Evolutionary conservation across 768 basidiomycete genomes (phyloP).

Genomic region (Xerocomellus intermedius): DNA sequence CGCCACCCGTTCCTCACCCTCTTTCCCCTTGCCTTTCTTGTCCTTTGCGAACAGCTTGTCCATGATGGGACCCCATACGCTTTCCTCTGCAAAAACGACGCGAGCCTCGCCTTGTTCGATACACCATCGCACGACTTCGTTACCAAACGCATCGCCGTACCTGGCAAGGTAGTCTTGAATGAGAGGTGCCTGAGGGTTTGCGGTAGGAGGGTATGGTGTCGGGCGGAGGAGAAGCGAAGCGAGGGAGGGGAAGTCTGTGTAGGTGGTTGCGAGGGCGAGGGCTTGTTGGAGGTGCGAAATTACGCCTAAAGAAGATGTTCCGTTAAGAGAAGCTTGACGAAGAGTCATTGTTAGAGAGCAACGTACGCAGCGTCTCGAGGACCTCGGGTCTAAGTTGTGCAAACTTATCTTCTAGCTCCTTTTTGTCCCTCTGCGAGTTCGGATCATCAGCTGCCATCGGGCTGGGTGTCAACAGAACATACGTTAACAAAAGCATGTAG

Average conservation of each 20-base stretch:
- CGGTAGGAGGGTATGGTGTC: conserved; percentile 57
- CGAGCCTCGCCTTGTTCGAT: conserved; percentile 86
- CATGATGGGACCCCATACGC: conserved; percentile 57
- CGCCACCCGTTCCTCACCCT: conserved; percentile 36
- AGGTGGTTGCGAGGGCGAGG: conserved; percentile 81
- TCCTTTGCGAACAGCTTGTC: conserved; percentile 60
- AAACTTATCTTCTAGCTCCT: conserved; percentile 66
- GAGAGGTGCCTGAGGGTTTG: conserved; percentile 59
- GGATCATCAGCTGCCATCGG: conserved; percentile 45
- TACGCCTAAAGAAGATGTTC: conserved; percentile 44
- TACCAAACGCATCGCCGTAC: conserved; percentile 82
- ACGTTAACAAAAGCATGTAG: not conserved
- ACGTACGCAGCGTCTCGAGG: conserved; percentile 76
- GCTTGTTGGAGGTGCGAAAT: conserved; percentile 68
- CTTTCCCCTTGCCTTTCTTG: conserved; percentile 25
- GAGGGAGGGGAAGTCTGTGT: conserved; percentile 83
- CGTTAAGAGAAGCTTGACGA: not conserved
- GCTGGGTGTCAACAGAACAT: conserved; percentile 31
- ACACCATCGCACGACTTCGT: conserved; percentile 91
- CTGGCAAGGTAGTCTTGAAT: conserved; percentile 73
- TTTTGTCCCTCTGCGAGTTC: conserved; percentile 52
- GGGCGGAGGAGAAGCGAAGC: conserved; percentile 78
- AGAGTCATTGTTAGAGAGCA: not conserved
- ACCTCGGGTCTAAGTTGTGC: conserved; percentile 70
- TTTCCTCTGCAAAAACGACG: conserved; percentile 76